These are phyloP conservation scores for Shiraia sp. DNA, from an alignment of 2,329 filamentous ascomycete species.

Conservation along the genomic window DNA sequence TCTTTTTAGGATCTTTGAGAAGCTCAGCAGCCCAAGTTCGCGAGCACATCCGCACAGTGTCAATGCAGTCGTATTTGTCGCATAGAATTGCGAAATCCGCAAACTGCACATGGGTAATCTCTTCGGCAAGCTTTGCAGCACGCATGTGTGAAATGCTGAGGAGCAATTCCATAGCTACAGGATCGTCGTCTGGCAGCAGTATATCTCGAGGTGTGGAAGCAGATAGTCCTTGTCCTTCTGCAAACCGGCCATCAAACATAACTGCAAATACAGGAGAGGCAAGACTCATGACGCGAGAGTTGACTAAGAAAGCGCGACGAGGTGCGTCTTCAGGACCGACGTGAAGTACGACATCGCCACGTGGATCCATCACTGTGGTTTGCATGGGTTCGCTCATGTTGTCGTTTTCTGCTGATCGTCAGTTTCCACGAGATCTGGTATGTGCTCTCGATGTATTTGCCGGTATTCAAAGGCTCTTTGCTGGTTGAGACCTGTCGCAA, in stretches of 20 bases:
- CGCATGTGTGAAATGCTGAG: slow-evolving; percentile 12
- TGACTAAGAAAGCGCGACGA: slow-evolving; percentile 3
- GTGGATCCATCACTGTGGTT: slow-evolving; percentile 3
- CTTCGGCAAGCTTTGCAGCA: slow-evolving; percentile 6
- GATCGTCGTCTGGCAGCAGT: slow-evolving; percentile 15
- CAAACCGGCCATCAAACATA: slow-evolving; percentile 8
- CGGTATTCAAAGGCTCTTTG: too few relatives aligned
- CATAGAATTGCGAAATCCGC: slow-evolving; percentile 22
- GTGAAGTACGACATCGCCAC: slow-evolving; percentile 12
- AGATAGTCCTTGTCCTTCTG: slow-evolving; percentile 10
- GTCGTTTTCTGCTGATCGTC: not conserved
- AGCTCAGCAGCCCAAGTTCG: slow-evolving; percentile 8
- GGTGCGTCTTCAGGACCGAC: not conserved
- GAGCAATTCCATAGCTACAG: slow-evolving; percentile 5
- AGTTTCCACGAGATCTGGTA: too few relatives aligned
- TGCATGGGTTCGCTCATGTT: not conserved
- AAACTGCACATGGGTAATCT: slow-evolving; percentile 8
- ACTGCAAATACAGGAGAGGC: slow-evolving; percentile 13
- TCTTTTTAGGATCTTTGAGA: not conserved
- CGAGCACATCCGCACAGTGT: slow-evolving; percentile 14
- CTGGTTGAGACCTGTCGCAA: too few relatives aligned
- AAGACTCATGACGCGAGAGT: slow-evolving; percentile 6
- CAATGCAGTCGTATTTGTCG: slow-evolving; percentile 30
- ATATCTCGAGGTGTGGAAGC: slow-evolving; percentile 2
- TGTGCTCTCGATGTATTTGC: too few relatives aligned